These are phyloP conservation scores for Ceratobasidium sp. DNA, from an alignment of 1,284 basidiomycete species.

Conservation along the genomic window DNA sequence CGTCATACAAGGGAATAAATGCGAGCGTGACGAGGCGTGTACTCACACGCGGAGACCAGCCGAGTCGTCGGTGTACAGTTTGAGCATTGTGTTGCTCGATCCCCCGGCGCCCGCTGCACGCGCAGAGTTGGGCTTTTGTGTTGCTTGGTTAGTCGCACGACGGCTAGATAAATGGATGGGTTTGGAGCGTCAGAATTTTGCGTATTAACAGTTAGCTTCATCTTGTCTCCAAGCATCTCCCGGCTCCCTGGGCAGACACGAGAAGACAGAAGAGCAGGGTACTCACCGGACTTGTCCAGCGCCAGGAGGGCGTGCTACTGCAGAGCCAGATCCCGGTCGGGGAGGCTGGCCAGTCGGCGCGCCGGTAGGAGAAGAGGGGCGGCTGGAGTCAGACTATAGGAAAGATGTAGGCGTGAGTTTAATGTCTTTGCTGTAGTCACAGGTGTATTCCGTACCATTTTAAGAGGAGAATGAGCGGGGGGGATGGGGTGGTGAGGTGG, in stretches of 20 bases:
- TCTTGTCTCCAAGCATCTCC: neutral
- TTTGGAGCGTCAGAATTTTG: neutral
- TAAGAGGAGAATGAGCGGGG: constrained; percentile 35
- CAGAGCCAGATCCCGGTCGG: constrained; percentile 55
- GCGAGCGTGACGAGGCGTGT: neutral
- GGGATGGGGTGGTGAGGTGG: constrained; percentile 36
- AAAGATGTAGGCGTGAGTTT: neutral
- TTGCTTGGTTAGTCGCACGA: constrained; percentile 77
- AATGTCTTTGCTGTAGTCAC: neutral
- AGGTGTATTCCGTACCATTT: constrained; percentile 42
- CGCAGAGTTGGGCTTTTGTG: constrained; percentile 87
- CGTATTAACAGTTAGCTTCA: constrained; percentile 39
- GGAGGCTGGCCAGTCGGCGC: constrained; percentile 58
- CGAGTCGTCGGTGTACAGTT: constrained; percentile 98
- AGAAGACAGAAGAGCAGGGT: neutral
- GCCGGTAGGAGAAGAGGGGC: constrained; percentile 61
- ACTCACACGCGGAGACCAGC: constrained; percentile 96
- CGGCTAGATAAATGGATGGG: constrained; percentile 67
- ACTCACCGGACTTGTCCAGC: constrained; percentile 80
- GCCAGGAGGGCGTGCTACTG: constrained; percentile 78
- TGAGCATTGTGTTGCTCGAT: constrained; percentile 97
- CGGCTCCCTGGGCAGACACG: constrained; percentile 22
- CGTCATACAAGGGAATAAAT: constrained; percentile 7
- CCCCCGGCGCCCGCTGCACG: constrained; percentile 96
- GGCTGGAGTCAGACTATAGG: constrained; percentile 75